These are phyloP conservation scores for Fistulifera solaris DNA, from an alignment of 108 stramenopile genomes.

Conservation along the genomic window DNA sequence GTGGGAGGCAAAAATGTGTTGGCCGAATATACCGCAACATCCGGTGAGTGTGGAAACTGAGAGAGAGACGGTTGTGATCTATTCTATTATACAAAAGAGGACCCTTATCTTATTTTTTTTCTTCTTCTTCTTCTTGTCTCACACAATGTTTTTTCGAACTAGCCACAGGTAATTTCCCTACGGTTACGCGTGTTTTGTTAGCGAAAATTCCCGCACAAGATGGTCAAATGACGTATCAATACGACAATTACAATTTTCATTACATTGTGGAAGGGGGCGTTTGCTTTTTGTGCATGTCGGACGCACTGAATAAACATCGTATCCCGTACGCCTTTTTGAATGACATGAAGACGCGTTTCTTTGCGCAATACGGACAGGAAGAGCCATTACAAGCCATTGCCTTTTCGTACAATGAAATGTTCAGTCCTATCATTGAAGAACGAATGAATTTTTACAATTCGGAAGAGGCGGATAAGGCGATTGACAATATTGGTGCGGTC, in stretches of 20 bases:
- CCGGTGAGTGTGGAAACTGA: conserved; percentile 43
- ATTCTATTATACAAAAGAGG: neutral
- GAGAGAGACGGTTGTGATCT: neutral
- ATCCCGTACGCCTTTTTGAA: conserved; percentile 93
- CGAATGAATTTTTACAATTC: conserved; percentile 90
- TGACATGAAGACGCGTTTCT: conserved; percentile 81
- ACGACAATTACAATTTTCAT: conserved; percentile 77
- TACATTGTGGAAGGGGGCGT: conserved; percentile 86
- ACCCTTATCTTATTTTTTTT: conserved; percentile 1
- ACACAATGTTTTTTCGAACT: conserved; percentile 5
- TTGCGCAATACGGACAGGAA: conserved; percentile 72
- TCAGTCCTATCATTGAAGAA: conserved; percentile 55
- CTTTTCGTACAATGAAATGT: conserved; percentile 90
- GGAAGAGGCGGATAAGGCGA: conserved; percentile 47
- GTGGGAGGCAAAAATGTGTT: conserved; percentile 88
- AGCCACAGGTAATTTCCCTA: conserved; percentile 96
- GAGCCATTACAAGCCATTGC: conserved; percentile 83
- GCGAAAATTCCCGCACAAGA: conserved; percentile 85
- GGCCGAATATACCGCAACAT: conserved; percentile 88
- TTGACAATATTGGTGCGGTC: conserved; percentile 75
- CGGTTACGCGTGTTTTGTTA: conserved; percentile 92
- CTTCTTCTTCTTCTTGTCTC: conserved; percentile 3
- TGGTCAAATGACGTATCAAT: conserved; percentile 77
- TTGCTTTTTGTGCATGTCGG: conserved; percentile 94
- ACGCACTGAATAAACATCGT: conserved; percentile 80